These are phyloP conservation scores for Citropsis articulata DNA, from an alignment of 345 rosid genomes.

Conservation along the genomic window DNA sequence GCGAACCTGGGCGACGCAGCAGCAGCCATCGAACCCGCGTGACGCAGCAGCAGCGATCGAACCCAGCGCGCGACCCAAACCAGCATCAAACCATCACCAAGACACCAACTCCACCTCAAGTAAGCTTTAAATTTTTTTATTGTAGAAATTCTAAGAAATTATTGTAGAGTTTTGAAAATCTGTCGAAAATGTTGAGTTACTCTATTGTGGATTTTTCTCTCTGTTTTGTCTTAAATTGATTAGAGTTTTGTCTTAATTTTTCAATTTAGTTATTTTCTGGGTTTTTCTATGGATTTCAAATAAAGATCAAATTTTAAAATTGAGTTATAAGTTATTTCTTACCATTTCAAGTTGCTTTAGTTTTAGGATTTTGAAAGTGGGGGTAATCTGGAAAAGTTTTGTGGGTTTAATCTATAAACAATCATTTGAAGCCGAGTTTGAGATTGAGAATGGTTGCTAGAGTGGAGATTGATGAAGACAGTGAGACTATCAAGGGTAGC, in stretches of 20 bases:
- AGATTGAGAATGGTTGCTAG: slow-evolving; percentile 48
- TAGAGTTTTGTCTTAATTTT: neutral
- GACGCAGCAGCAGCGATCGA: too few relatives aligned
- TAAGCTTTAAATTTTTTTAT: too few relatives aligned
- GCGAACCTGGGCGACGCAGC: too few relatives aligned
- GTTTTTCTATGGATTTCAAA: slow-evolving; percentile 10
- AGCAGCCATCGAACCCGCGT: too few relatives aligned
- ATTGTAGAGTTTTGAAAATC: too few relatives aligned
- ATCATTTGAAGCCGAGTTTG: slow-evolving; percentile 13
- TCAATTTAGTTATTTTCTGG: neutral
- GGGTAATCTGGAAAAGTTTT: neutral
- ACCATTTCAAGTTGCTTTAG: neutral
- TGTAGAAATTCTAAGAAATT: too few relatives aligned
- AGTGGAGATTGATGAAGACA: slow-evolving; percentile 50
- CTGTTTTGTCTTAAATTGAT: neutral
- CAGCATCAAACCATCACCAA: too few relatives aligned
- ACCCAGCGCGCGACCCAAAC: too few relatives aligned
- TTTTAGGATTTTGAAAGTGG: neutral
- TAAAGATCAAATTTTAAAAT: slow-evolving; percentile 10
- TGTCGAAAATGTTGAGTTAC: too few relatives aligned
- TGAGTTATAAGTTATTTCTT: neutral
- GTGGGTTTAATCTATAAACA: neutral
- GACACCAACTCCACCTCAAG: too few relatives aligned
- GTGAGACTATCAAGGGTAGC: slow-evolving; percentile 52
- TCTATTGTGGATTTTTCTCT: neutral